Conservation (phyloP, 176 grass and related monocot genomes). For the Miscanthus lutarioriparius region DNA sequence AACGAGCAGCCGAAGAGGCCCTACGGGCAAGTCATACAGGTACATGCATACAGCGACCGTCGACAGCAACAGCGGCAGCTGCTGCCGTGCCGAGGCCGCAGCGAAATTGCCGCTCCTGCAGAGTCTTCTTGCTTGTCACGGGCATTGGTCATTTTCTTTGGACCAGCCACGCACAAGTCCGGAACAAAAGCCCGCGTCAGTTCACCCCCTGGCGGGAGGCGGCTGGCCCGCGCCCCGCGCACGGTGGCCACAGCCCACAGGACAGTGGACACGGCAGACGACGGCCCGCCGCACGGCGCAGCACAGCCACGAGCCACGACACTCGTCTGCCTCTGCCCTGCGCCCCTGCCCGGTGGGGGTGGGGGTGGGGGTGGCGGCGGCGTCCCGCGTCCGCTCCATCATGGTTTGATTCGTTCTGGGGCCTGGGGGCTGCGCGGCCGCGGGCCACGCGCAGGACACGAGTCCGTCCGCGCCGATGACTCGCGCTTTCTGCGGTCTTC, state of each 20-base stretch:
- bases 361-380: background rate
- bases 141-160: background rate
- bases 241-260: background rate
- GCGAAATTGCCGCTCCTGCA: background rate
- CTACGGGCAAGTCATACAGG: too few relatives aligned
- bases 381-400: background rate
- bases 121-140: background rate
- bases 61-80: background rate
- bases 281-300: background rate
- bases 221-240: background rate
- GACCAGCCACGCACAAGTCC: background rate
- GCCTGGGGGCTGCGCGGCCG: too few relatives aligned
- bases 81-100: background rate
- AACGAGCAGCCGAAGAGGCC: too few relatives aligned
- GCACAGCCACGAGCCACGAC: background rate
- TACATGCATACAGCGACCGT: background rate
- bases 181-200: background rate
- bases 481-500: constrained; percentile 33
- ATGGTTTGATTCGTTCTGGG: background rate
- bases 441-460: background rate
- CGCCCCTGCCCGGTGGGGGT: too few relatives aligned
- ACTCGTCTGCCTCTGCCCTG: background rate
- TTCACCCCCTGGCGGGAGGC: background rate
- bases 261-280: background rate
- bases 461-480: constrained; percentile 16